phyloP scores from a whole-genome alignment of 257 asterid species.

The Ballota nigra region DNA sequence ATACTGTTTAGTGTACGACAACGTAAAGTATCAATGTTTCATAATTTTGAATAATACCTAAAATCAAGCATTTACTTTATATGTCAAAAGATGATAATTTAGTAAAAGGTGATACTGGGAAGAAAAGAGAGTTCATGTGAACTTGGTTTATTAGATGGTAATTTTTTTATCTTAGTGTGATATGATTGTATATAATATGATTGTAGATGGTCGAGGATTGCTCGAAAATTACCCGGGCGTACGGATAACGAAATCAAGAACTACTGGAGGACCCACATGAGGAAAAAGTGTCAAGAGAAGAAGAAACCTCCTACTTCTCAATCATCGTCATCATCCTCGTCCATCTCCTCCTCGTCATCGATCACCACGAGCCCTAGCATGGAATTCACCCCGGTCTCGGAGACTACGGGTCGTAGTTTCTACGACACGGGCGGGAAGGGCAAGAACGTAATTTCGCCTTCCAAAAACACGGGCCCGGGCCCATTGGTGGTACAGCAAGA shows the following conservation, averaged over 20 bases:
- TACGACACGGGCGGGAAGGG: constrained; percentile 61
- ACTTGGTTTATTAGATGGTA: too few relatives aligned
- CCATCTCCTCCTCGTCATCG: constrained; percentile 48
- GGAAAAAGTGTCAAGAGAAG: constrained; percentile 79
- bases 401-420: constrained; percentile 44
- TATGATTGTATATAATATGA: neutral
- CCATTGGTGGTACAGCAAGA: constrained; percentile 16
- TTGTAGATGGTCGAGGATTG: constrained; percentile 90
- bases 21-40: too few relatives aligned
- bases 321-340: constrained; percentile 35
- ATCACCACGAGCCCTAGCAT: constrained; percentile 23
- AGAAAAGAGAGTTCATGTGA: too few relatives aligned
- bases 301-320: constrained; percentile 36
- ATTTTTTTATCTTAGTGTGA: too few relatives aligned
- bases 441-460: neutral
- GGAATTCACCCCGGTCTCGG: constrained; percentile 16
- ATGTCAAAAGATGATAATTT: too few relatives aligned
- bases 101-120: too few relatives aligned
- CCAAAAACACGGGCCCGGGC: too few relatives aligned
- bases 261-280: constrained; percentile 90
- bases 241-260: constrained; percentile 94
- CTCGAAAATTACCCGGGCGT: constrained; percentile 85
- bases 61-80: too few relatives aligned
- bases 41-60: too few relatives aligned
- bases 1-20: too few relatives aligned